phyloP scores from a whole-genome alignment of 1,284 basidiomycete genomes.

The Leccinum pallidistipes region DNA sequence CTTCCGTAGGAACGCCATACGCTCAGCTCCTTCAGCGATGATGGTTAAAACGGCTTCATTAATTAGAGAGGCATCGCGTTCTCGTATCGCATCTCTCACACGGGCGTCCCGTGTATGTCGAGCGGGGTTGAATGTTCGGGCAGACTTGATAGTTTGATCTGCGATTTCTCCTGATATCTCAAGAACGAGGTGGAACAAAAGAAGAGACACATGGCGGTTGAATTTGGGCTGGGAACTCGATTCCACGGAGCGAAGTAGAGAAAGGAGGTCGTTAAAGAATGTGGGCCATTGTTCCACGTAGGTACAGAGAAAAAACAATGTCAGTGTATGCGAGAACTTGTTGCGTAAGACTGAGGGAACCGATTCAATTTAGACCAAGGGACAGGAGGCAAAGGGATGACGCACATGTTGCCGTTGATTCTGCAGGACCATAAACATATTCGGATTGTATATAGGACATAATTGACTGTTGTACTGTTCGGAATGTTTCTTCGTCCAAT shows the following conservation, averaged over 20 bases:
- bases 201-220: constrained; percentile 79
- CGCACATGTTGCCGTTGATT: constrained; percentile 74
- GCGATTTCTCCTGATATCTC: constrained; percentile 93
- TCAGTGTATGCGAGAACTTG: constrained; percentile 97
- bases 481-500: constrained; percentile 68
- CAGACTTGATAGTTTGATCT: constrained; percentile 87
- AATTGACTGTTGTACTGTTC: constrained; percentile 66
- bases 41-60: constrained; percentile 88
- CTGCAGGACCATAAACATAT: constrained; percentile 75
- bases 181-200: constrained; percentile 85
- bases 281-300: constrained; percentile 84
- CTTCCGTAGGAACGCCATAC: constrained; percentile 55
- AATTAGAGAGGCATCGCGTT: constrained; percentile 84
- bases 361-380: constrained; percentile 9
- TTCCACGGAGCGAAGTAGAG: constrained; percentile 64
- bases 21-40: constrained; percentile 72
- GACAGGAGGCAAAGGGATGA: constrained; percentile 15
- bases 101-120: constrained; percentile 80
- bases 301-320: constrained; percentile 90
- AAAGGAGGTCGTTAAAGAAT: constrained; percentile 80
- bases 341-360: constrained; percentile 76
- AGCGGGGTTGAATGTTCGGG: constrained; percentile 65
- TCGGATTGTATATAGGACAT: constrained; percentile 78
- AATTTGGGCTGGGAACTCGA: constrained; percentile 56
- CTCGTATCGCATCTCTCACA: constrained; percentile 88